These are phyloP conservation scores for Xerocomus nothofagi DNA, from an alignment of 1,284 basidiomycete species.

Conservation along the genomic window DNA sequence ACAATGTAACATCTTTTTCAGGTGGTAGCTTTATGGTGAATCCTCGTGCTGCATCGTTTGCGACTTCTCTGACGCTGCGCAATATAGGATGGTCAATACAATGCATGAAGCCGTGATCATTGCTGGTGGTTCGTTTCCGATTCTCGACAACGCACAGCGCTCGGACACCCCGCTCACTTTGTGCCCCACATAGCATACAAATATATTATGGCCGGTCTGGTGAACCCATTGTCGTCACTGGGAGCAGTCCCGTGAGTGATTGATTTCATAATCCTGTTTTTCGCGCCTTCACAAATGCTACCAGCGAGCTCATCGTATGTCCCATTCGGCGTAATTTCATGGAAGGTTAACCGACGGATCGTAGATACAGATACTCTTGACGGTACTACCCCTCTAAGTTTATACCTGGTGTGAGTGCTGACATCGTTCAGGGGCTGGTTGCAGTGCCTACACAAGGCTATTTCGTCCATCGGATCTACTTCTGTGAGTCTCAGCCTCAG, in stretches of 20 bases:
- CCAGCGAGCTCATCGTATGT: constrained; percentile 23
- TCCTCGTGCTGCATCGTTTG: neutral
- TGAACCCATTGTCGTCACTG: neutral
- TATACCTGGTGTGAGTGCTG: too few relatives aligned
- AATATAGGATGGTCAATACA: constrained; percentile 5
- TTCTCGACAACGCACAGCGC: too few relatives aligned
- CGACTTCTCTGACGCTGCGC: neutral
- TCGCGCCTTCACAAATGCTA: neutral
- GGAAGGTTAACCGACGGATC: neutral
- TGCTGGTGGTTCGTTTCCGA: neutral
- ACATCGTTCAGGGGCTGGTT: constrained; percentile 5
- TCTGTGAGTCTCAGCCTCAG: constrained; percentile 2
- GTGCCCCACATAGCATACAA: constrained; percentile 13
- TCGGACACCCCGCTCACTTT: neutral
- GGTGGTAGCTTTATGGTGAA: neutral
- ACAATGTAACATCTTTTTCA: neutral
- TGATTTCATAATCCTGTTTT: neutral
- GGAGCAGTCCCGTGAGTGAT: constrained; percentile 5
- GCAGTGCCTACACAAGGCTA: constrained; percentile 4
- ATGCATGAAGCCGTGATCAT: neutral
- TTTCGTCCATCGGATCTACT: constrained; percentile 16
- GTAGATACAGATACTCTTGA: constrained; percentile 10
- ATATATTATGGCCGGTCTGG: constrained; percentile 9
- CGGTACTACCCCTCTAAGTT: neutral
- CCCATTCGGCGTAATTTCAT: neutral